Evolutionary conservation across 2,329 filamentous ascomycete species (phyloP).

Genomic region (Tolypocladium pustulatum): DNA sequence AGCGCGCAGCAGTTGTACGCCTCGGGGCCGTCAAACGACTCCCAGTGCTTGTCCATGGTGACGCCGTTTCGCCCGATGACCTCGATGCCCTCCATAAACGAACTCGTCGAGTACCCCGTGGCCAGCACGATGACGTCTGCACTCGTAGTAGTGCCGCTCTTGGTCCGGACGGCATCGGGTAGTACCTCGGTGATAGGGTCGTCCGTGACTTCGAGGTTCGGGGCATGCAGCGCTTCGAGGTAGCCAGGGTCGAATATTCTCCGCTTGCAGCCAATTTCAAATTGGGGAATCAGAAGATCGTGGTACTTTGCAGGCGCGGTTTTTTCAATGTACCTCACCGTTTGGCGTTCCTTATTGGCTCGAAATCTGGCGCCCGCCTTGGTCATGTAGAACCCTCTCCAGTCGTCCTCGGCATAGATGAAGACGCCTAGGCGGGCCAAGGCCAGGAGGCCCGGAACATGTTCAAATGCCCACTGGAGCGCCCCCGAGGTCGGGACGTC

Average conservation of each 20-base stretch:
- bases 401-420: conserved; percentile 19
- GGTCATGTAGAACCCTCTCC: conserved; percentile 26
- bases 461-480: conserved; percentile 24
- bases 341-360: conserved; percentile 20
- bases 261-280: conserved; percentile 53
- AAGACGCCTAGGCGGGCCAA: conserved; percentile 34
- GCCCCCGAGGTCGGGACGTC: conserved; percentile 9
- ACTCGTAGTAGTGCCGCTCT: conserved; percentile 27
- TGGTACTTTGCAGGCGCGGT: conserved; percentile 49
- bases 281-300: conserved; percentile 51
- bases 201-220: conserved; percentile 35
- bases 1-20: conserved; percentile 50
- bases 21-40: conserved; percentile 45
- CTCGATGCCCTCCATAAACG: conserved; percentile 41
- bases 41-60: conserved; percentile 45
- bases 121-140: conserved; percentile 52
- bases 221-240: conserved; percentile 37
- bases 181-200: conserved; percentile 38
- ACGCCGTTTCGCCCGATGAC: conserved; percentile 39
- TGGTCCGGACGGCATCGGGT: conserved; percentile 22
- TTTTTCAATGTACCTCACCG: conserved; percentile 30
- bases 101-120: conserved; percentile 48
- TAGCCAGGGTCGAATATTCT: conserved; percentile 49
- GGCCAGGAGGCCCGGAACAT: conserved; percentile 32
- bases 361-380: conserved; percentile 24